Conservation (phyloP, 139 green algal species). For the Tetradesmus obliquus region DNA sequence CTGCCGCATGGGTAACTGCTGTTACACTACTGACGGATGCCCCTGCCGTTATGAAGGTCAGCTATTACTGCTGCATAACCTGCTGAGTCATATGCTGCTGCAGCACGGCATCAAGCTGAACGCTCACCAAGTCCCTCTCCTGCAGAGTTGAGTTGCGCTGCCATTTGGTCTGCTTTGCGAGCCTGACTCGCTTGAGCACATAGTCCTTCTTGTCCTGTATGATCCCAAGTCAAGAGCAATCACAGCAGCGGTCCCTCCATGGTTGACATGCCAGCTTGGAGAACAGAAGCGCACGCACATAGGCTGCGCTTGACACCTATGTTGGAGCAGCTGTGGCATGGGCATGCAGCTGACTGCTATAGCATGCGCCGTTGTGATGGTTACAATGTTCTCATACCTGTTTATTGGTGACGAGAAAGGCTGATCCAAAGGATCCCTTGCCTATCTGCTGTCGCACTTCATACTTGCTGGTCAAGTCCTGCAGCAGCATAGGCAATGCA, state of each 20-base stretch:
- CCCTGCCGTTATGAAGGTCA: too few relatives aligned
- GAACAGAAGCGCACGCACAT: too few relatives aligned
- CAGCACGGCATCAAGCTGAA: not conserved
- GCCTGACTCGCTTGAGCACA: conserved; percentile 69
- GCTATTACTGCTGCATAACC: too few relatives aligned
- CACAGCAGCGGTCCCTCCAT: not conserved
- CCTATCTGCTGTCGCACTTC: conserved; percentile 61
- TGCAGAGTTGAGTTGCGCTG: conserved; percentile 63
- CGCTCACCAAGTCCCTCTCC: conserved; percentile 69
- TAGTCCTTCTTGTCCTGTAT: conserved; percentile 42
- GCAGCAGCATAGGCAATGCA: not conserved
- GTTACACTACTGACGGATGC: too few relatives aligned
- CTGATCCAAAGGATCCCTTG: conserved; percentile 67
- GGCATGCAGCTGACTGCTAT: not conserved
- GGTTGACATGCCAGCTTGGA: not conserved
- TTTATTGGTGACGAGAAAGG: conserved; percentile 45
- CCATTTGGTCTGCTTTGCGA: conserved; percentile 71
- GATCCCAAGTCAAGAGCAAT: not conserved
- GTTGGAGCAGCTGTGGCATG: not conserved
- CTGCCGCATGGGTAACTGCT: not conserved
- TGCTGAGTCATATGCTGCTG: not conserved
- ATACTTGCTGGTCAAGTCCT: conserved; percentile 52
- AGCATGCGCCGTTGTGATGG: conserved; percentile 45
- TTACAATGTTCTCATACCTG: conserved; percentile 49
- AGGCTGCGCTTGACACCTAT: too few relatives aligned